Base-by-base conservation (phyloP, 306 rosid genomes). In the Citrullus colocynthis region DNA sequence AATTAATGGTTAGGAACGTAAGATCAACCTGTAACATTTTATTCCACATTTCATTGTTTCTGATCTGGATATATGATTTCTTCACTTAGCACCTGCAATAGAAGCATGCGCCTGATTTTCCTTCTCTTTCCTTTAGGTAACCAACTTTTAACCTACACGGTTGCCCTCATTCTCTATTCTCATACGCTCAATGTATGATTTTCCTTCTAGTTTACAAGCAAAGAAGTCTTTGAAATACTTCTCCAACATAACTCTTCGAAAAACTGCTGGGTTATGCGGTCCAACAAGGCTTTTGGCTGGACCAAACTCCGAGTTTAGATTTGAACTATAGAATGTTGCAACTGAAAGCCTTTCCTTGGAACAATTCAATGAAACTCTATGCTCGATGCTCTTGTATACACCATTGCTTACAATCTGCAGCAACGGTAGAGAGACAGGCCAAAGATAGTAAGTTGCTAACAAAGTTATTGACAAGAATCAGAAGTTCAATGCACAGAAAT, bases 321-420 rank as follows among this genome's bases (percentile, higher is more conserved):
- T 83, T 9, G 88, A 83, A 6, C 66, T 75, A 55, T 72, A 80
- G 63, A 90, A 90, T 59, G 92, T 83, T 60, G 86, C 92, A 4
- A 88, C 45, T 0, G 86, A 83, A 6, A 90, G 24, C 66, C 96
- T 87, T 30, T 90, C 92, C 16, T 83, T 83, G 13, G 15, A 3
- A 12, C 74, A 28, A 74, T 88, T 90, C 12, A 84, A 84, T 7
- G 75, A 66, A 0, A 87, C 93, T 17, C 89, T 62, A 78, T 90
- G 90, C 78, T 79, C 79, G 1, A 65, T 28, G 80, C 96, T 88
- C 34, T 39, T 78, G 48, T 87, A 88, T 37, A 80, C 74, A 6
- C 89, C 91, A 48, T 88, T 88, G 24, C 91, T 88, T 39, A 88
- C 79, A 48, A 88, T 86, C 93, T 90, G 72, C 71, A 58, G 45